Percentiles rank a stretch among this genome's conserved stretches.
Evolutionary conservation across 345 rosid genomes (phyloP).

Genomic region (Lumnitzera racemosa): DNA sequence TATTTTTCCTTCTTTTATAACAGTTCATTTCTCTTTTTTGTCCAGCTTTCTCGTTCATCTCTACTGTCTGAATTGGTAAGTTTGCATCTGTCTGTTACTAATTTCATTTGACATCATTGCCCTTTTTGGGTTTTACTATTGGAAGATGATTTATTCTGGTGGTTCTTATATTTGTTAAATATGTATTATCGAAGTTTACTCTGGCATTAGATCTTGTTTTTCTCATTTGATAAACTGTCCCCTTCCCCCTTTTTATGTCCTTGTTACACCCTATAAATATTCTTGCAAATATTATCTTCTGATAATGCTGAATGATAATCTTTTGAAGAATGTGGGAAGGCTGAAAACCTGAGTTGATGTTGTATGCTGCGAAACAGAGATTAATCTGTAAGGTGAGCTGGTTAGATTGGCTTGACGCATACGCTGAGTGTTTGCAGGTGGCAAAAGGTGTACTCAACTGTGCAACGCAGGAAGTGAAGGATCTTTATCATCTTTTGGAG

Average conservation of each 20-base stretch:
- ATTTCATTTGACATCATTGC: neutral
- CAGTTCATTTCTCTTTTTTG: constrained; percentile 9
- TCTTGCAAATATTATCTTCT: too few species aligned
- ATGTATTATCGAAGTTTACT: too few species aligned
- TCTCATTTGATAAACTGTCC: too few species aligned
- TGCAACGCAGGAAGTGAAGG: constrained; percentile 96
- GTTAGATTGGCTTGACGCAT: constrained; percentile 7
- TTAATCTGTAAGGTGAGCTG: neutral
- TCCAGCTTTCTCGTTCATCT: constrained; percentile 83
- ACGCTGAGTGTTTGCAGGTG: constrained; percentile 31
- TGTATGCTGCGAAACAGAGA: too few species aligned
- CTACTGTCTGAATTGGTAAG: constrained; percentile 90
- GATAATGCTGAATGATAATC: too few species aligned
- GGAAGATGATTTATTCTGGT: neutral
- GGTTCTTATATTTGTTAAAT: too few species aligned
- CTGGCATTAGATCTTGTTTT: too few species aligned
- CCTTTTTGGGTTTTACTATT: neutral
- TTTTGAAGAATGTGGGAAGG: too few species aligned
- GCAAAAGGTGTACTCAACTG: constrained; percentile 87
- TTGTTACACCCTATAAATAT: too few species aligned
- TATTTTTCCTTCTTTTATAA: constrained; percentile 2
- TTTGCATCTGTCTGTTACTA: neutral
- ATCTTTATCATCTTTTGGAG: constrained; percentile 83
- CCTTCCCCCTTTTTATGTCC: too few species aligned
- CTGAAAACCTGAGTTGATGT: too few species aligned